Evolutionary conservation across 305 asterid genomes (phyloP), one percentile per base, ranked within the genome.

Genomic region (Rubia peregrina): DNA sequence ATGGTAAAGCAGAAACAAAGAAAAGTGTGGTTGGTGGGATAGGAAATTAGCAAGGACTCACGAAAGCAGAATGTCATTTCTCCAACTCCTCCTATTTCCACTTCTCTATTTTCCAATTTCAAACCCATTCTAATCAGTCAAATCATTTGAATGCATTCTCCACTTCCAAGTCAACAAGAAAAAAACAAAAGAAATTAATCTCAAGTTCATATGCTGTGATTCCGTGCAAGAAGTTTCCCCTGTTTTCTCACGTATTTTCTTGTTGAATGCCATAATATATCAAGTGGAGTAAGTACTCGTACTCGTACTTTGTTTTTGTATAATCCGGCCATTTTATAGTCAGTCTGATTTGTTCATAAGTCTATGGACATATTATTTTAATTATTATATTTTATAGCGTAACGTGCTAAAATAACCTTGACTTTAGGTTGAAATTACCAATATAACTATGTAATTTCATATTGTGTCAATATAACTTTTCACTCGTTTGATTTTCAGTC

Each of bases 21-120:
- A 10, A 66, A 33, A 51, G 70, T 72, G 73, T 72, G 79, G 77
- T 75, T 75, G 79, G 74, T 78, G 36, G 57, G 38, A 73, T 70
- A n/a, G 49, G 69, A 41, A 44, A 56, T 44, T 33, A 13, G 38
- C 1, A 62, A 53, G 71, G 40, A 49, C 40, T 49, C 67, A 72
- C 61, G 61, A 73, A 16, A 72, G 80, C 68, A 30, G 44, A 33
- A 16, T 66, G 75, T 75, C 79, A 75, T 71, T 41, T 55, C 68
- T 65, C 69, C 41, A 43, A 59, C 33, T 56, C 51, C 42, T 19
- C 44, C 12, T 38, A 11, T 3, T 30, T 17, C 13, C 7, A 21
- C 22, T 33, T 6, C 40, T 26, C 36, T 3, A 30, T 1, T 30
- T 30, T 30, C 36, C 36, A 30, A 30, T 30, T 30, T 30, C 36